Evolutionary conservation across 495 filamentous ascomycete genomes (phyloP).

Genomic region (Podospora bellae-mahoneyi): DNA sequence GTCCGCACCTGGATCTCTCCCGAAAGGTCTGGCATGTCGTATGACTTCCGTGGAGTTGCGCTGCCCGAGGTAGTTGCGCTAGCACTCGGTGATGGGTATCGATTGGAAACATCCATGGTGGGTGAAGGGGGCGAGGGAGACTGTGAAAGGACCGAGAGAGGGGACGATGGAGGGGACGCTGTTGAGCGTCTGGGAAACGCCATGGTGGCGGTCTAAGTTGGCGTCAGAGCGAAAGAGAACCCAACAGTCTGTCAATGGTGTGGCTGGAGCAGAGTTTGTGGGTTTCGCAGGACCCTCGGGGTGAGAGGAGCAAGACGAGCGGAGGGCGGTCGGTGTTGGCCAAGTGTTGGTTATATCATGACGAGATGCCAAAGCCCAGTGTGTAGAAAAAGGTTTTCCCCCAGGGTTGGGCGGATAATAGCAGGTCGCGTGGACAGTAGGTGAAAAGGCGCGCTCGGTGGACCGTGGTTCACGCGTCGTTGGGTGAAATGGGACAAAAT

Average conservation of each 20-base stretch:
- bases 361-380: constrained; percentile 1
- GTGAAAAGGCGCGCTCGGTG: not conserved
- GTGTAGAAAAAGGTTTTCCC: not conserved
- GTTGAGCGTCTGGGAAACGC: constrained; percentile 9
- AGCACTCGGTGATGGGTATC: constrained; percentile 45
- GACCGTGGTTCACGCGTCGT: constrained; percentile 5
- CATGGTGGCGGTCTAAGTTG: constrained; percentile 17
- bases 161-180: constrained; percentile 48
- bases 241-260: constrained; percentile 2
- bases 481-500: constrained; percentile 2
- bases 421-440: not conserved
- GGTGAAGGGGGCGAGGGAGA: constrained; percentile 56
- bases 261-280: not conserved
- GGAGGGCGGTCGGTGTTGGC: not conserved
- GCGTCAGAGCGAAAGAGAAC: not conserved
- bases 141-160: constrained; percentile 46
- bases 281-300: not conserved
- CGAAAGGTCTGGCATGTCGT: constrained; percentile 29
- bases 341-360: constrained; percentile 31
- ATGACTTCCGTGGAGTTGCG: constrained; percentile 41
- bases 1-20: constrained; percentile 50
- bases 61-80: constrained; percentile 37
- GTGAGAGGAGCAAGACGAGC: constrained; percentile 4
- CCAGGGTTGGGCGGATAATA: not conserved
- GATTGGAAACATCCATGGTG: constrained; percentile 40